Base-by-base conservation (phyloP, 352 stramenopile species). In the Phytophthora uliginosa region DNA sequence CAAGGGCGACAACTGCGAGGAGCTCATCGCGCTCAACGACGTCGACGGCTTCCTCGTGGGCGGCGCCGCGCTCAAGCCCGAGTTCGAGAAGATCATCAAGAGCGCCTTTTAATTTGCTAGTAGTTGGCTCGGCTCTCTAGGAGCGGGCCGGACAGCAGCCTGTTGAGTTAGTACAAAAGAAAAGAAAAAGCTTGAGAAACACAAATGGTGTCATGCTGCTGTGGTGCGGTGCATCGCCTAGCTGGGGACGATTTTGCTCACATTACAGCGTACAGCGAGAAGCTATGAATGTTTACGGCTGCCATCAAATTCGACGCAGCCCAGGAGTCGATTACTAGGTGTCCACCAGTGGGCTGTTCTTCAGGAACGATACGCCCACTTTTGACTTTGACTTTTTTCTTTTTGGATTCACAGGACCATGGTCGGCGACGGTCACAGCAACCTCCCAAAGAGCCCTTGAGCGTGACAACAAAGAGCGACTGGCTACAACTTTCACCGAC, bases 11-110 rank as follows among this genome's bases (percentile, higher is more conserved):
- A 98, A 98, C 80, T 96, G 87, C 70, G 72, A 80, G 31, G 82
- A 92, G 45, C 90, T 98, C 60, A 95, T 96, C 56, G 78, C 81
- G 26, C 84, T 94, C n/a, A 60, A 88, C 31, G 82, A 88, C 51
- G 81, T 88, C 15, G 93, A 98, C 63, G 93, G 93, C 33, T 98
- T 98, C 79, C 83, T 98, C 9, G 92, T 98, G 8, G 93, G 93
- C 58, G 93, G 93, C 38, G 93, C 93, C 12, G 94, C 91, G 7
- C 82, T 98, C 53, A 97, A 96, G 72, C 81, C 86, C 26, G 89
- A 98, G 51, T 97, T 98, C 69, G 91, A 97, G 73, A 96, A 95
- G 61, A 90, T 90, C 71, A 86, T 88, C 59, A 77, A 81, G 63
- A 82, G 70, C 56, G 81, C 81, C 9, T 71, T 77, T 31, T 85